Evolutionary conservation across 1,139 yeast species (phyloP).

Genomic region (Yamadazyma spencermartinsiae): DNA sequence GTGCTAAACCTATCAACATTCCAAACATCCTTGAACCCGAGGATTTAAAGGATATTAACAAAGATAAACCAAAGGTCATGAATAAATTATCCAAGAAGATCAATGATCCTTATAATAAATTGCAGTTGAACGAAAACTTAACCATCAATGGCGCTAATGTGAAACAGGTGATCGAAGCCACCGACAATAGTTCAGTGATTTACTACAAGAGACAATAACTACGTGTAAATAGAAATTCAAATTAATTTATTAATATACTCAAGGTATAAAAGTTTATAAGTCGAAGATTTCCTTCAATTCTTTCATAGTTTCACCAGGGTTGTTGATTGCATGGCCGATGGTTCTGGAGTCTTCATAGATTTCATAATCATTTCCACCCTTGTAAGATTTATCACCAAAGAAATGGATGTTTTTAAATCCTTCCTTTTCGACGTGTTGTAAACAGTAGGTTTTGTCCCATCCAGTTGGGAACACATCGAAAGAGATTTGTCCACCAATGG

Average conservation of each 20-base stretch:
- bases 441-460: conserved; percentile 99
- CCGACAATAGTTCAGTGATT: conserved; percentile 62
- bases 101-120: conserved; percentile 42
- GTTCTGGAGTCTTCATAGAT: conserved; percentile 90
- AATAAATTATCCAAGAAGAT: conserved; percentile 28
- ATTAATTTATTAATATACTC: neutral
- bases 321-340: conserved; percentile 88
- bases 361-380: conserved; percentile 99
- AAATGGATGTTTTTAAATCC: conserved; percentile 88
- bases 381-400: conserved; percentile 96
- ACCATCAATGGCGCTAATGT: conserved; percentile 24
- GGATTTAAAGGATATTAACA: conserved; percentile 23
- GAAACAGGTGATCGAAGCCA: conserved; percentile 64
- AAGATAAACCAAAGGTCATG: conserved; percentile 11
- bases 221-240: conserved; percentile 3
- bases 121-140: conserved; percentile 41
- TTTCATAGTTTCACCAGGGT: conserved; percentile 84
- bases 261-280: conserved; percentile 21
- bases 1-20: conserved; percentile 53
- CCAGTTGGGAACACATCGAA: conserved; percentile 99
- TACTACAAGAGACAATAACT: conserved; percentile 42
- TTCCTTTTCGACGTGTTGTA: conserved; percentile 86
- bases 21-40: conserved; percentile 62
- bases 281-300: conserved; percentile 81
- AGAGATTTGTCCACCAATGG: conserved; percentile 98